Evolutionary conservation across 768 basidiomycete genomes (phyloP), one percentile per base, ranked within the genome.

Genomic region (Pleurotus giganteus): DNA sequence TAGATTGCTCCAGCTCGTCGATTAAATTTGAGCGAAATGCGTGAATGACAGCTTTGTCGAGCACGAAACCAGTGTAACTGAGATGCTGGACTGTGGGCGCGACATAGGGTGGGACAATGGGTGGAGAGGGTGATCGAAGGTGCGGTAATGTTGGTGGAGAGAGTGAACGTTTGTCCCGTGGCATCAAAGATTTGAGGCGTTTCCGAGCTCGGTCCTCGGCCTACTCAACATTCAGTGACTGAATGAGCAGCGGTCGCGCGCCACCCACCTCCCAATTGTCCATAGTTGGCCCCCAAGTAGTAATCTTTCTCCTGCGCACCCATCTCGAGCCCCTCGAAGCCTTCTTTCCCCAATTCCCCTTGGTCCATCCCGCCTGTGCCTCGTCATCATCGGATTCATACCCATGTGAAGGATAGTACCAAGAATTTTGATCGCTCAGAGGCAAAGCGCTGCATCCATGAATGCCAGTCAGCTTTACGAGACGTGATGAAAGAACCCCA

Each of bases 331-430:
- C 85, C 65, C 83, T 84, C 55, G 77, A 69, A 8, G 78, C 80
- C 71, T 94, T 94, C 56, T 84, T 81, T 2, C 92, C 92, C 90
- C 92, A 94, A 61, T 94, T 94, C 31, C 92, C 88, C 41, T 77
- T 73, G 11, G 74, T 75, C 36, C 77, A 69, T 28, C 77, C 74
- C 53, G 75, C 68, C 49, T 69, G 63, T 17, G 74, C 61, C 32
- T 80, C 71, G 57, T 86, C 84, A 39, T 84, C 84, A 57, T 86
- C 84, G 13, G 85, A 84, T 55, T 81, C 80, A 63, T 85, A 79
- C 24, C 86, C 88, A 63, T 85, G 83, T n/a, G 86, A 83, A 2
- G 91, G 91, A 63, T 90, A 92, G 65, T 90, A 92, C 88, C 89
- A 93, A 19, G 81, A 77, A 62, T 89, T 88, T 56, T 79, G 81